Base-by-base conservation (phyloP, 1,139 yeast species). In the Candida anutae region DNA sequence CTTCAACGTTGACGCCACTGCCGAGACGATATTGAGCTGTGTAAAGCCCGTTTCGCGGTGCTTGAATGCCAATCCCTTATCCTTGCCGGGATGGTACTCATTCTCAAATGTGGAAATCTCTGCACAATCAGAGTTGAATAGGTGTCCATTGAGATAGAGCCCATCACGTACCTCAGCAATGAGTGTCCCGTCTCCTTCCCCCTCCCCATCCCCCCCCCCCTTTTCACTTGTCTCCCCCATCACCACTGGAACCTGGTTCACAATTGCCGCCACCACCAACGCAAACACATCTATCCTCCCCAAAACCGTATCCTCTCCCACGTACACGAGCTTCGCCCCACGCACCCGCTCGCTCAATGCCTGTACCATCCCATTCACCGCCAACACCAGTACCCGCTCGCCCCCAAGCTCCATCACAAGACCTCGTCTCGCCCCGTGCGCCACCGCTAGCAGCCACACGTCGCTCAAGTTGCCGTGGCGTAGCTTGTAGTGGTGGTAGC, bases 391-490 rank as follows among this genome's bases (percentile, higher is more conserved):
- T 10, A 10, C 10, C 16, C 6, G 24, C 8, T 22, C 16, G 6
- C 8, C 8, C 6, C 22, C 22, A 5, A 6, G 11, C 12, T 21
- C 11, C 13, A 21, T 13, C 10, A 34, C 41, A 1, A 33, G 26
- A 1, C 38, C 36, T 11, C 32, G 26, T 5, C 23, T 35, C 22
- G 43, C 34, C 13, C 28, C 32, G 18, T 41, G 45, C 16, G 35
- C 28, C 34, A 63, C 39, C 13, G 57, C 52, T 10, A 64, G 16
- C 24, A 13, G 24, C 87, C 88, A 80, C 3, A 79, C 50, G 50
- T 79, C 93, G 41, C 74, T 66, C 31, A 79, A 51, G 38, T 74
- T 77, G 6, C 90, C 90, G 44, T 77, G 77, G 38, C 90, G 59
- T 13, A 78, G 42, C 41, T 72, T 75, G 50, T 77, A 80, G 20